Base-by-base conservation (phyloP, 129 eudicot species). In the Flaveria brownii region DNA sequence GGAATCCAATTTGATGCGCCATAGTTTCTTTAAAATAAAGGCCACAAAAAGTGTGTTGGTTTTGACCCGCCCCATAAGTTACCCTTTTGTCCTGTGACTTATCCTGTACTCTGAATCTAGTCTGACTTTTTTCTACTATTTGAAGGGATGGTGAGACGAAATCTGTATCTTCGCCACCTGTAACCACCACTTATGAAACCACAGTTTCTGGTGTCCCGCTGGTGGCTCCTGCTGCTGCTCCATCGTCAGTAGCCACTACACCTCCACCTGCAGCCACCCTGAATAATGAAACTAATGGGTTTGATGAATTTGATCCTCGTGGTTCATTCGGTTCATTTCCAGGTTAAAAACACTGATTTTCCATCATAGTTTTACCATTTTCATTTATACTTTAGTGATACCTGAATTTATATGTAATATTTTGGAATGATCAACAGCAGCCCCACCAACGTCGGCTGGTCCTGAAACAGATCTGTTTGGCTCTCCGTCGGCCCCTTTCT, bases 221-320 rank as follows among this genome's bases (percentile, higher is more conserved):
- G 71, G 51, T 14, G 1, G 71, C 71, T 1, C 68, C 80, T 14
- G 83, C 78, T 73, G 81, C 84, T 56, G 66, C 84, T 13, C 77
- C 87, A 46, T 59, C 84, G 2, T 82, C 86, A 36, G 74, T 76
- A 67, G 69, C 84, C 0, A 72, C 87, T 42, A 56, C 84, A 4
- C 74, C 90, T 25, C 72, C 76, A 69, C 54, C 83, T 78, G 70
- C 91, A 26, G 78, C 84, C 74, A 43, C 82, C 76, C 69, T 68
- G 2, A 64, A 78, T 47, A 64, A 69, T 57, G 92, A 81, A 74
- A 82, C 52, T 63, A 86, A 85, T 36, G 84, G 84, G 28, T 89
- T 95, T 85, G 96, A 91, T 79, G 96, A 87, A 72, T 95, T 95
- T 80, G 96, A 95, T 82, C 96, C 96, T 4, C 92, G 91, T 64